These are phyloP conservation scores for Saprolegnia parasitica DNA, from an alignment of 352 stramenopile species.

Conservation along the genomic window DNA sequence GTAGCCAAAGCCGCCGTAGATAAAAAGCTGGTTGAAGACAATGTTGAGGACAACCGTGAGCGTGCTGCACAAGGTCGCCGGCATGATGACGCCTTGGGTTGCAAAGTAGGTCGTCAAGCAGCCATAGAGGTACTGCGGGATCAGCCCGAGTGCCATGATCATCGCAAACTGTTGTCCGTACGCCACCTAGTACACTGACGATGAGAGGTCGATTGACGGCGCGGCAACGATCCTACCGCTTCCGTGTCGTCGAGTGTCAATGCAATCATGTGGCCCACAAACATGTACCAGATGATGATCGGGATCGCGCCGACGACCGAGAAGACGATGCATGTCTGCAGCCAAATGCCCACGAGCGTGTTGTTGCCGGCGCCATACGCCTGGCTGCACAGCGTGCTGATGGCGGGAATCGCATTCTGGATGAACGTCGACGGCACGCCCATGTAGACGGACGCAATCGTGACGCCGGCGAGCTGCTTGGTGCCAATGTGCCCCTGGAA, in stretches of 20 bases:
- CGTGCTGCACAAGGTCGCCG: slow-evolving; percentile 37
- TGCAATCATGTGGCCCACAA: slow-evolving; percentile 39
- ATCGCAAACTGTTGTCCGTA: slow-evolving; percentile 37
- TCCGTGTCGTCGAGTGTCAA: slow-evolving; percentile 42
- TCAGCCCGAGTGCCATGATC: slow-evolving; percentile 38
- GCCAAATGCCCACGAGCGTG: slow-evolving; percentile 46
- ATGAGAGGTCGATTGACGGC: not conserved
- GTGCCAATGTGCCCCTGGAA: slow-evolving; percentile 45
- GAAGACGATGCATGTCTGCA: slow-evolving; percentile 45
- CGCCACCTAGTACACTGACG: not conserved
- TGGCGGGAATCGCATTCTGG: slow-evolving; percentile 43
- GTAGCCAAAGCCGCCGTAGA: slow-evolving; percentile 40
- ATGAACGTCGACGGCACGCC: slow-evolving; percentile 44
- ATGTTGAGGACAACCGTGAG: slow-evolving; percentile 40
- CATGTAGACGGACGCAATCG: slow-evolving; percentile 43
- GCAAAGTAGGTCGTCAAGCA: slow-evolving; percentile 42
- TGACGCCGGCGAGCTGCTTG: slow-evolving; percentile 42
- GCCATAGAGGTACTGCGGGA: slow-evolving; percentile 42
- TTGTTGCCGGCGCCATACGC: slow-evolving; percentile 49
- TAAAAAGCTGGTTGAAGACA: slow-evolving; percentile 42
- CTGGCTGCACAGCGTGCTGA: slow-evolving; percentile 50
- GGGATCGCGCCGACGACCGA: slow-evolving; percentile 37
- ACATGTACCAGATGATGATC: slow-evolving; percentile 44
- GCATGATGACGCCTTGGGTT: slow-evolving; percentile 40
- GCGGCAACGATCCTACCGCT: slow-evolving; percentile 26